phyloP scores from a whole-genome alignment of 140 eudicot species.

The Flaveria floridana region DNA sequence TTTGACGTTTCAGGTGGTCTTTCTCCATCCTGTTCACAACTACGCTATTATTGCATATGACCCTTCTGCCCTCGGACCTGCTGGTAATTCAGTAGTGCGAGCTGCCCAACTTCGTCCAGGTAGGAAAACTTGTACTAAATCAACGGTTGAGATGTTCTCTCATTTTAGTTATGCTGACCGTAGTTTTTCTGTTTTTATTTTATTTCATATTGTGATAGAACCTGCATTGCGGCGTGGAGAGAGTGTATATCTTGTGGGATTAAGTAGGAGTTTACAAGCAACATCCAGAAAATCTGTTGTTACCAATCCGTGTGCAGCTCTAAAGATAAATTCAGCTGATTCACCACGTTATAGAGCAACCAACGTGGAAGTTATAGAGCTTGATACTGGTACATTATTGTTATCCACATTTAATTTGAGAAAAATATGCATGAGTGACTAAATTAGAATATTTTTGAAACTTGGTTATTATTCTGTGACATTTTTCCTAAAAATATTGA shows the following conservation, averaged over 20 bases:
- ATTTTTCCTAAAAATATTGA: not conserved
- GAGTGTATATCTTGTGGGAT: conserved; percentile 81
- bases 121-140: conserved; percentile 26
- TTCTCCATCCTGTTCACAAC: conserved; percentile 95
- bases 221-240: conserved; percentile 89
- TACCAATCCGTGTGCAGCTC: conserved; percentile 79
- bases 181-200: not conserved
- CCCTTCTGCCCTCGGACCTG: conserved; percentile 82
- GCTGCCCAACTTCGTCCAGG: conserved; percentile 97
- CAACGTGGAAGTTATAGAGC: conserved; percentile 91
- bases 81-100: conserved; percentile 69
- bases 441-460: no score
- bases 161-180: not conserved
- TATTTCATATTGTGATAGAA: conserved; percentile 40
- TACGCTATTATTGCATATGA: conserved; percentile 84
- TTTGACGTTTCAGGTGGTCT: conserved; percentile 60
- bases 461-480: no score
- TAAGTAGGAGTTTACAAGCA: conserved; percentile 85
- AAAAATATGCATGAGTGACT: no score
- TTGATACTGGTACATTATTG: conserved; percentile 59
- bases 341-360: conserved; percentile 92
- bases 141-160: conserved; percentile 14
- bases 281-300: conserved; percentile 92
- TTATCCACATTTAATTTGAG: not conserved
- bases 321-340: conserved; percentile 78